Base-by-base conservation (phyloP, 257 asterid species). In the Verbascum thapsus region DNA sequence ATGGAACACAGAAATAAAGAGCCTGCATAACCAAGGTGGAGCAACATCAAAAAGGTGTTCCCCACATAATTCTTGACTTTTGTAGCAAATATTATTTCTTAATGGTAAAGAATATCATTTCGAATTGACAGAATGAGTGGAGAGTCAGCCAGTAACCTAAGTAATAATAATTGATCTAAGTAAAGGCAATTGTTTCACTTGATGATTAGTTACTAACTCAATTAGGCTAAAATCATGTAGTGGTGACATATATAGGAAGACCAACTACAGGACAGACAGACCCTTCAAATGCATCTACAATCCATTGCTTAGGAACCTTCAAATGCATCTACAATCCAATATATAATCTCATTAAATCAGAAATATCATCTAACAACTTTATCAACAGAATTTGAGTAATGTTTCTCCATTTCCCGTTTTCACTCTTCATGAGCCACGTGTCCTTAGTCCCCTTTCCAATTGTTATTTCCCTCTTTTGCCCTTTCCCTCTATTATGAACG, bases 1-100 rank as follows among this genome's bases (percentile, higher is more conserved):
- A 91, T 44, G 95, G 94, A 53, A 88, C 96, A 72, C 96, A 88
- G 75, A 91, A 91, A 79, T 91, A 91, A 20, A 91, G 95, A 68
- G 98, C 96, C 96, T 91, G 94, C 76, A 76, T 16, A 47, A 32
- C 5, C 51, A 22, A 58, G 7, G 18, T 13, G 42, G 18, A 60
- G 17, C 1, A n/a, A 56, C 62, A 52, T n/a, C 2, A 38, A 17
- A 11, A 55, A 32, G 26, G 17, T 12, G 34, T 11, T 18, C 6
- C 20, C 16, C 19, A 61, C 20, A 16, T 12, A 32, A 53, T 13
- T 18, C 50, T 41, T 42, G 23, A 54, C 1, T 26, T 18, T 2
- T 1, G 5, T 26, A 30, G 54, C 26, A 42, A 53, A 37, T 6
- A 20, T 48, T 20, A 37, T n/a, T 39, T 44, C 39, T 32, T 26